Evolutionary conservation across 2,329 filamentous ascomycete species (phyloP).

Genomic region (Scorias spongiosa): DNA sequence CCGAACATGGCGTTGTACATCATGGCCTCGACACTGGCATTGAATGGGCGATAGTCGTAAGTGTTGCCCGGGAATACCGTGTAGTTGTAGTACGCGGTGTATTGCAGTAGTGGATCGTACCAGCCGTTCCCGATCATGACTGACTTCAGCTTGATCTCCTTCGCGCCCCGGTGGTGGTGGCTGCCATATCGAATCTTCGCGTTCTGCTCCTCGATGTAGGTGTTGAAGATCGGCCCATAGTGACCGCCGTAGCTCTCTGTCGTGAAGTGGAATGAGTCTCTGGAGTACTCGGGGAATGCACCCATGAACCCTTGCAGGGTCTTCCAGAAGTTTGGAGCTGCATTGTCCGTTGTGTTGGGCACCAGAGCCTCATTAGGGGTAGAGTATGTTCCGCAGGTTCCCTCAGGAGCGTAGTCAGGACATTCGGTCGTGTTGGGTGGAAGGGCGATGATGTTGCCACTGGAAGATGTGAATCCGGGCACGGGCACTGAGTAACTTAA

Average conservation of each 20-base stretch:
- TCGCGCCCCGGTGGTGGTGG: constrained; percentile 9
- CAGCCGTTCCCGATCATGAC: constrained; percentile 39
- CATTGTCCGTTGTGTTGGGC: constrained; percentile 36
- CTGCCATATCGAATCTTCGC: constrained; percentile 5
- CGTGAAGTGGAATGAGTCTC: constrained; percentile 20
- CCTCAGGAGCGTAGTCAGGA: constrained; percentile 32
- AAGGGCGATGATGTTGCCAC: constrained; percentile 15
- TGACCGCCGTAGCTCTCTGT: constrained; percentile 18
- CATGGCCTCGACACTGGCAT: constrained; percentile 31
- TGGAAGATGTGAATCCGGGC: constrained; percentile 23
- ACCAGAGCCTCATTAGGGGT: constrained; percentile 35
- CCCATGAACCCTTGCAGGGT: constrained; percentile 49
- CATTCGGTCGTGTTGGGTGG: constrained; percentile 31
- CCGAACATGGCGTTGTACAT: constrained; percentile 48
- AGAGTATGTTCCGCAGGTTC: constrained; percentile 41
- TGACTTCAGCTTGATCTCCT: constrained; percentile 18
- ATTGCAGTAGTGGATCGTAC: constrained; percentile 42
- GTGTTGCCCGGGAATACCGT: constrained; percentile 42
- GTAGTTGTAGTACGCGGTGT: constrained; percentile 43
- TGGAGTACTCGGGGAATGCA: constrained; percentile 29
- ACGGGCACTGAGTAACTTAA: constrained; percentile 39
- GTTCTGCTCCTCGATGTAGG: constrained; percentile 19
- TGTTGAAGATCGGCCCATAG: constrained; percentile 17
- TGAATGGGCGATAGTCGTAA: constrained; percentile 40
- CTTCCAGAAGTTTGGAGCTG: constrained; percentile 46